Evolutionary conservation across 192 early-diverging fungal genomes (phyloP).

Genomic region (Umbelopsis vinacea): DNA sequence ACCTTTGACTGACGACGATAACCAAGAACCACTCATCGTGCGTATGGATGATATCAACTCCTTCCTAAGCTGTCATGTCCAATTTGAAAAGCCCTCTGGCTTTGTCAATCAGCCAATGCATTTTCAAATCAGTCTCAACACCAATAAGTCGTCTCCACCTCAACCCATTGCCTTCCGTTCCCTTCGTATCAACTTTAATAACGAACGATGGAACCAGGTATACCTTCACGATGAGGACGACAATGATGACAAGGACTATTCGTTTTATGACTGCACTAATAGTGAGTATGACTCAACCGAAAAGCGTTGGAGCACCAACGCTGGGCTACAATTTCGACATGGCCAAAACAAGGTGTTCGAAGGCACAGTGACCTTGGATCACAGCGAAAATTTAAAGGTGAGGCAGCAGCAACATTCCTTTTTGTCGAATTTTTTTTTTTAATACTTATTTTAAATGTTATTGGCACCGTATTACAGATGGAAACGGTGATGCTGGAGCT

Average conservation of each 20-base stretch:
- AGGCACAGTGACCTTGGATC: neutral
- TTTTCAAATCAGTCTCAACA: slow-evolving; percentile 64
- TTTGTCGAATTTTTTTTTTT: no score
- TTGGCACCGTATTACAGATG: no score
- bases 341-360: neutral
- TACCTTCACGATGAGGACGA: slow-evolving; percentile 42
- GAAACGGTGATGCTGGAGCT: slow-evolving; percentile 48
- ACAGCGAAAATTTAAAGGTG: slow-evolving; percentile 15
- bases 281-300: neutral
- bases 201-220: slow-evolving; percentile 59
- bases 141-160: slow-evolving; percentile 49
- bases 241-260: neutral
- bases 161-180: slow-evolving; percentile 47
- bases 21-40: slow-evolving; percentile 35
- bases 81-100: slow-evolving; percentile 46
- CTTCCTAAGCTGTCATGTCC: slow-evolving; percentile 57
- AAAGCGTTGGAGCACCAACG: slow-evolving; percentile 27
- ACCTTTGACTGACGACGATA: slow-evolving; percentile 21
- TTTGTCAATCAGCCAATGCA: slow-evolving; percentile 59
- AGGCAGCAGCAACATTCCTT: no score
- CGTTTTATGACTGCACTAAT: neutral
- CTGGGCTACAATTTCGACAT: neutral
- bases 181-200: slow-evolving; percentile 63
- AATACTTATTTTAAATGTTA: no score
- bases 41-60: slow-evolving; percentile 69